These are phyloP conservation scores for Fusarium coicis DNA, from an alignment of 2,329 filamentous ascomycete genomes.

Conservation along the genomic window DNA sequence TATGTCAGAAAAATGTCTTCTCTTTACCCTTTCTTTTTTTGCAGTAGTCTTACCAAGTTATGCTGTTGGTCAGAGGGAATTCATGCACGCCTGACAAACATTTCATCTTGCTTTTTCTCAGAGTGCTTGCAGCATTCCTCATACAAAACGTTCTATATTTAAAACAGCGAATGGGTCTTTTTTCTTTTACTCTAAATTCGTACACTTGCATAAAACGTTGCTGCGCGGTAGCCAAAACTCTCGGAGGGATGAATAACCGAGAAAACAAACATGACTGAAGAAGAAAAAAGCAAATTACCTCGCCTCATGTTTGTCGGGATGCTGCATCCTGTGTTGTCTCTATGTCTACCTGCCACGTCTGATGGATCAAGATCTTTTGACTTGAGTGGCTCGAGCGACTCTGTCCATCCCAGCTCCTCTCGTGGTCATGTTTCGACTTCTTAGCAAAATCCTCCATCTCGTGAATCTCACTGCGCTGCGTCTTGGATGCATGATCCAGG, in stretches of 20 bases:
- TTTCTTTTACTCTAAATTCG: background rate
- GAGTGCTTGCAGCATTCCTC: slow-evolving; percentile 1
- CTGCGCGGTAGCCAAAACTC: slow-evolving; percentile 1
- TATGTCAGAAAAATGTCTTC: background rate
- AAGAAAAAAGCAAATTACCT: background rate
- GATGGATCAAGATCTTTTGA: slow-evolving; percentile 45
- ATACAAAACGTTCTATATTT: background rate
- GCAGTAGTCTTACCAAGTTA: no score
- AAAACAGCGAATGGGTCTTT: background rate
- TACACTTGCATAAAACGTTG: slow-evolving; percentile 4
- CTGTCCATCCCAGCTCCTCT: slow-evolving; percentile 23
- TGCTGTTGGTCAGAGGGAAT: background rate
- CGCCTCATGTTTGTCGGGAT: background rate
- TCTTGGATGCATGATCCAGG: background rate
- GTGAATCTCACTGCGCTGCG: slow-evolving; percentile 23
- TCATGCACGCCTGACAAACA: slow-evolving; percentile 9
- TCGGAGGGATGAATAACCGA: background rate
- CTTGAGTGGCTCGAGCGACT: slow-evolving; percentile 43
- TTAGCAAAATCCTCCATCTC: slow-evolving; percentile 29
- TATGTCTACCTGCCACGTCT: slow-evolving; percentile 45
- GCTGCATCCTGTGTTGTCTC: slow-evolving; percentile 28
- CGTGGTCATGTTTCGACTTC: slow-evolving; percentile 2
- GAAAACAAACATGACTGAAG: background rate
- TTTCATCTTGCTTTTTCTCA: background rate
- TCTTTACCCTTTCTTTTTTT: background rate